Evolutionary conservation across 352 stramenopile species (phyloP).

Genomic region (Phytophthora pisi): DNA sequence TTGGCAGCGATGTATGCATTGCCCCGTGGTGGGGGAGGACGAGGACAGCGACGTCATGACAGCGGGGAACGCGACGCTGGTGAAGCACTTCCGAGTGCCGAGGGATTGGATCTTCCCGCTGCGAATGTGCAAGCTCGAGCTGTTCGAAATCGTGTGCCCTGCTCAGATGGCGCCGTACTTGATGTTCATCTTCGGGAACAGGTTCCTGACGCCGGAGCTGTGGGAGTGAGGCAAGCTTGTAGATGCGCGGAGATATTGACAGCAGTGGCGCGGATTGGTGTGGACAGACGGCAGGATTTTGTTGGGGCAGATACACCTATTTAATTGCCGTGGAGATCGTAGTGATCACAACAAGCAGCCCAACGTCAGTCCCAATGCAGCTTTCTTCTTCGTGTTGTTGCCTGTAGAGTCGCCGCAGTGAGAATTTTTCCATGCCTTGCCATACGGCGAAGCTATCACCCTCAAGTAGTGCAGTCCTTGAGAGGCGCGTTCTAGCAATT

Average conservation of each 20-base stretch:
- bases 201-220: conserved; percentile 46
- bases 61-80: background rate
- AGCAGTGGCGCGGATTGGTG: background rate
- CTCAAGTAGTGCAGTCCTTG: no score
- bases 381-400: no score
- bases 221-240: conserved; percentile 31
- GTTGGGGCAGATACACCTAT: background rate
- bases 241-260: no score
- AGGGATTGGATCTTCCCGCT: conserved; percentile 65
- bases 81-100: conserved; percentile 49
- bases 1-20: conserved; percentile 50
- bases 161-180: conserved; percentile 50
- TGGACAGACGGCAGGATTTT: background rate
- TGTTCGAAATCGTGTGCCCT: conserved; percentile 56
- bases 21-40: conserved; percentile 24
- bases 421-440: no score
- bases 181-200: conserved; percentile 59
- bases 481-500: no score
- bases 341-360: background rate
- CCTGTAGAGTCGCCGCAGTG: no score
- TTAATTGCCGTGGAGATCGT: background rate
- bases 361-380: no score
- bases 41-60: conserved; percentile 17
- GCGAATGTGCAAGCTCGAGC: conserved; percentile 41
- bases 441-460: no score